phyloP scores from a whole-genome alignment of 2,329 filamentous ascomycete species.

The Stylonectria norvegica region DNA sequence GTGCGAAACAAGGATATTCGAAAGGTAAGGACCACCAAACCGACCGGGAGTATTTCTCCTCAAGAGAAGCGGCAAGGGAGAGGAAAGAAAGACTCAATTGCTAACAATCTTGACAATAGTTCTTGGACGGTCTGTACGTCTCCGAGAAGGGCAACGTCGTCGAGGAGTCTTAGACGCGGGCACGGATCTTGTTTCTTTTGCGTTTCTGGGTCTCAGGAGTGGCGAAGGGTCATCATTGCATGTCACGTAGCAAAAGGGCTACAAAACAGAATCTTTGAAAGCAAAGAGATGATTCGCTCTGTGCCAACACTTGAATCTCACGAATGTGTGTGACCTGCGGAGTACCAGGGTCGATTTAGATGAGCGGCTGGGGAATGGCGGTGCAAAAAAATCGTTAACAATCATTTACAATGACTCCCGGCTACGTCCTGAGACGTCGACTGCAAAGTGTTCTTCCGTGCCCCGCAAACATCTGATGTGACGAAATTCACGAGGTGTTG shows the following conservation, averaged over 20 bases:
- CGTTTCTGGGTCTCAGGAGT: constrained; percentile 62
- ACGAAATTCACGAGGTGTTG: too few species aligned
- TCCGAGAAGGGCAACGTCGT: constrained; percentile 96
- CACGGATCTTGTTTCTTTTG: constrained; percentile 50
- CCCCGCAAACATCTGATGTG: too few species aligned
- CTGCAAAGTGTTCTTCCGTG: too few species aligned
- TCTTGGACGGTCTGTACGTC: constrained; percentile 99
- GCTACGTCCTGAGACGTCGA: too few species aligned
- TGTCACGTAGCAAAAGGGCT: constrained; percentile 55
- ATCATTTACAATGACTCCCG: constrained; percentile 10
- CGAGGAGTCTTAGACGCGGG: constrained; percentile 62
- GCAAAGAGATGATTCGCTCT: constrained; percentile 35
- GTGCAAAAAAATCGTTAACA: constrained; percentile 16
- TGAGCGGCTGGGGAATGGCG: constrained; percentile 17
- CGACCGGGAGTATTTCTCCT: neutral
- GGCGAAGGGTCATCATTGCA: constrained; percentile 61
- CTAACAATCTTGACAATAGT: constrained; percentile 51
- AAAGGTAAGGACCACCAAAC: constrained; percentile 60
- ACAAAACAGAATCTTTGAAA: constrained; percentile 41
- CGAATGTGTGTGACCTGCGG: constrained; percentile 2
- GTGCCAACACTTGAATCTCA: constrained; percentile 20
- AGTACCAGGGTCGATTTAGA: constrained; percentile 19
- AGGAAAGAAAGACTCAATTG: constrained; percentile 3
- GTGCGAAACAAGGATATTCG: constrained; percentile 99
- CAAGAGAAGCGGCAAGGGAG: too few species aligned